Conservation (phyloP, 257 asterid genomes). For the Primulina eburnea region DNA sequence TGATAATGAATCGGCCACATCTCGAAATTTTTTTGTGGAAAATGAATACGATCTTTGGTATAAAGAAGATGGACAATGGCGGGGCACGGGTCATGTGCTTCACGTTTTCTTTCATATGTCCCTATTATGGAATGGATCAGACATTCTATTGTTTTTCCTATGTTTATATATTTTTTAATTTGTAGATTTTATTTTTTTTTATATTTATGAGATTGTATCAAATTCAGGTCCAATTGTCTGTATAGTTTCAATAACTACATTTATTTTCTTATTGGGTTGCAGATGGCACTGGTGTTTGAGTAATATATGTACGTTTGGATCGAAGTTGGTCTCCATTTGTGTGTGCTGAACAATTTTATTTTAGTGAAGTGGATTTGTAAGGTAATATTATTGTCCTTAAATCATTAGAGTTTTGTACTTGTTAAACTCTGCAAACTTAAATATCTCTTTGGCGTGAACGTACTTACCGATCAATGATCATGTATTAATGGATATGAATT, state of each 20-base stretch:
- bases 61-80: no score
- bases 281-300: constrained; percentile 14
- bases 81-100: not conserved
- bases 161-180: no score
- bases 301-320: not conserved
- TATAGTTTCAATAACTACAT: not conserved
- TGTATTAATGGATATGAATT: no score
- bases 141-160: not conserved
- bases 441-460: not conserved
- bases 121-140: not conserved
- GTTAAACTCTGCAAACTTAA: no score
- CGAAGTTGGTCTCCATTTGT: not conserved
- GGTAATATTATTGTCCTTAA: not conserved
- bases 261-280: constrained; percentile 1
- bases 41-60: no score
- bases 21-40: no score
- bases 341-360: not conserved
- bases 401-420: no score
- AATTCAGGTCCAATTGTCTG: no score
- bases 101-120: not conserved
- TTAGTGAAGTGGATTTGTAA: not conserved
- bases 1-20: not conserved
- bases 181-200: no score
- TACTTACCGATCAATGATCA: no score
- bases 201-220: no score